Base-by-base conservation (phyloP, 2,329 filamentous ascomycete genomes). In the Pseudogymnoascus sp. region DNA sequence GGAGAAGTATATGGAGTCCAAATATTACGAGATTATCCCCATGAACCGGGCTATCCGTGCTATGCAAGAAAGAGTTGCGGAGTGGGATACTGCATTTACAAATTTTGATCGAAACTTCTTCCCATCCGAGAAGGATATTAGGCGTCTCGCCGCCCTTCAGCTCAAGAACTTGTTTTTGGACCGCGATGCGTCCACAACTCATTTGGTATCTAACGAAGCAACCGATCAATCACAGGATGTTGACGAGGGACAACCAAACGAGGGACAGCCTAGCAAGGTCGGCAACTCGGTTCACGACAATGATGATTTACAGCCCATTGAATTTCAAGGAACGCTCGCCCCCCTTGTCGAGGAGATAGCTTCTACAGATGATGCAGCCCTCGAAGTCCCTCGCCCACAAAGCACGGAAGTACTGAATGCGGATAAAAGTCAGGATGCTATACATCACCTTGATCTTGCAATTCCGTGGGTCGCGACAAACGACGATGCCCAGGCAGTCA, bases 21-120 rank as follows among this genome's bases (percentile, higher is more conserved):
- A 91, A 71, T 97, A 97, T 71, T 99, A 96, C 77, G 94, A 99
- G 74, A 87, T 97, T 61, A 92, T 97, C 58, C 94, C 95, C 0
- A 82, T 99, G 65, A 99, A 97, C 68, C 83, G 88, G 62, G 89
- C 93, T 6, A 84, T 97, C 58, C 86, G 93, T 66, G 89, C 90
- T 61, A 94, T 96, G 79, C 86, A 97, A 66, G 92, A 97, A 71
- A 95, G 90, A 68, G 92, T 93, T 3, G 86, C 92, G 17, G 90
- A 92, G 66, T 99, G 94, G 94, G 95, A 99, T 70, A 85, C 88
- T 24, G 85, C 85, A 0, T 99, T 99, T 75, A 81, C 85, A 61
- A 89, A 94, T 61, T 97, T 99, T 63, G 95, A 99, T 72, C 84
- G 86, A 44, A 89, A 96, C 68, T 99, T 93, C 75, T 88, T 99